A percentile compares a stretch with the other conserved stretches of the same genome.
phyloP scores from a whole-genome alignment of 208 protist species.

The Trypanosoma lewisi region DNA sequence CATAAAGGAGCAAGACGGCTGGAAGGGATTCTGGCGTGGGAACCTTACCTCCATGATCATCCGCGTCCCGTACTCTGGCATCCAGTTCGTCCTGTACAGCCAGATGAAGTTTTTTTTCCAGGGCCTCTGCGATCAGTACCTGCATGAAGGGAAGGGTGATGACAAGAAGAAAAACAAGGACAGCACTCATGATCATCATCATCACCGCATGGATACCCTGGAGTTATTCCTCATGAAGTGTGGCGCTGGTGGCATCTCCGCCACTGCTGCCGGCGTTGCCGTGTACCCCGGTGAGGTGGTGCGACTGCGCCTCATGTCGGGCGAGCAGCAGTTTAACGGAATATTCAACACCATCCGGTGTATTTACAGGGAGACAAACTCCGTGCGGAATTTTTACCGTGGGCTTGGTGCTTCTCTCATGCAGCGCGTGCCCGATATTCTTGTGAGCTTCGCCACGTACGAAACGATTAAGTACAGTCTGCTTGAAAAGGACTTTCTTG shows the following conservation, averaged over 20 bases:
- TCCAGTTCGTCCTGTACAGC: constrained; percentile 85
- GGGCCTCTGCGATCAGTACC: constrained; percentile 31
- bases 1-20: constrained; percentile 60
- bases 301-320: constrained; percentile 87
- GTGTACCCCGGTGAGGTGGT: constrained; percentile 89
- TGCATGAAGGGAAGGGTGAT: not conserved
- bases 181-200: not conserved
- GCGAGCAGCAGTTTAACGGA: constrained; percentile 60
- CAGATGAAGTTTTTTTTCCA: constrained; percentile 81
- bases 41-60: constrained; percentile 89
- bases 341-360: constrained; percentile 55
- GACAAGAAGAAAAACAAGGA: not conserved
- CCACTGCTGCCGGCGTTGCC: constrained; percentile 68
- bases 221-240: constrained; percentile 88
- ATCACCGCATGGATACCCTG: constrained; percentile 28
- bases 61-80: constrained; percentile 85
- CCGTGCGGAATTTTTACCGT: constrained; percentile 80
- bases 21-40: constrained; percentile 84
- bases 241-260: constrained; percentile 79
- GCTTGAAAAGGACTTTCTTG: constrained; percentile 46
- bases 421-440: constrained; percentile 86
- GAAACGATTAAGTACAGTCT: constrained; percentile 85
- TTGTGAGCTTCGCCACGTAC: constrained; percentile 86
- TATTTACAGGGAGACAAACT: constrained; percentile 78
- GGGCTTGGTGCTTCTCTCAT: constrained; percentile 80